These are phyloP conservation scores for Trichoderma sp. DNA, from an alignment of 2,329 filamentous ascomycete species.

Conservation along the genomic window DNA sequence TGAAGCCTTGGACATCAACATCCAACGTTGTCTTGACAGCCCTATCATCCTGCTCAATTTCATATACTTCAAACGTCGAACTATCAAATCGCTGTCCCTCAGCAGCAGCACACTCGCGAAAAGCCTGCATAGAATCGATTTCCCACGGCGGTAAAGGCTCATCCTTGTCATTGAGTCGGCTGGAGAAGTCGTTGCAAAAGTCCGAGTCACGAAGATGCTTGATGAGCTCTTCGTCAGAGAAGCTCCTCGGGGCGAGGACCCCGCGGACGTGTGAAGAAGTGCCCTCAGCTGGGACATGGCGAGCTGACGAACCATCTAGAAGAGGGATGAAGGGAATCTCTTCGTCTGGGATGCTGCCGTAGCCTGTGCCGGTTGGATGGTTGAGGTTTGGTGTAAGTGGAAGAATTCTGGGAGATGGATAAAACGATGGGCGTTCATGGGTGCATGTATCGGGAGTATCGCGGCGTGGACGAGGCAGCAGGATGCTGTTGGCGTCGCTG, in stretches of 20 bases:
- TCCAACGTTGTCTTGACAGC: conserved; percentile 42
- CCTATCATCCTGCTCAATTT: conserved; percentile 53
- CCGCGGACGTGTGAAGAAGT: conserved; percentile 30
- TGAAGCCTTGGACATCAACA: conserved; percentile 34
- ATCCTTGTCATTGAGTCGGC: conserved; percentile 43
- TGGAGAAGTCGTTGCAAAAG: conserved; percentile 47
- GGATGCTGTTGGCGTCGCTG: conserved; percentile 27
- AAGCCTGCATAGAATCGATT: conserved; percentile 39
- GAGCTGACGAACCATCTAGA: conserved; percentile 32
- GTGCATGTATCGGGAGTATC: conserved; percentile 37
- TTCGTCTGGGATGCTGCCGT: conserved; percentile 37
- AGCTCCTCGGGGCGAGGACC: conserved; percentile 35
- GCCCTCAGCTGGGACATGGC: conserved; percentile 28
- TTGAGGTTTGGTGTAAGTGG: conserved; percentile 34
- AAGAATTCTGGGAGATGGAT: conserved; percentile 34
- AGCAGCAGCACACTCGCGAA: conserved; percentile 43
- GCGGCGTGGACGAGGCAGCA: conserved; percentile 35
- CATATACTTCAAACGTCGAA: conserved; percentile 61
- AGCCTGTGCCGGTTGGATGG: conserved; percentile 27
- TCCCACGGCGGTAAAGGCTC: conserved; percentile 43
- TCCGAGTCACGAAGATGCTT: conserved; percentile 47
- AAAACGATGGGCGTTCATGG: conserved; percentile 35
- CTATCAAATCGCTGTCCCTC: conserved; percentile 49
- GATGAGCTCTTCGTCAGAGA: conserved; percentile 50
- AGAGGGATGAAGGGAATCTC: conserved; percentile 42